phyloP scores from a whole-genome alignment of 2,329 filamentous ascomycete genomes.

The Fusarium sp. region DNA sequence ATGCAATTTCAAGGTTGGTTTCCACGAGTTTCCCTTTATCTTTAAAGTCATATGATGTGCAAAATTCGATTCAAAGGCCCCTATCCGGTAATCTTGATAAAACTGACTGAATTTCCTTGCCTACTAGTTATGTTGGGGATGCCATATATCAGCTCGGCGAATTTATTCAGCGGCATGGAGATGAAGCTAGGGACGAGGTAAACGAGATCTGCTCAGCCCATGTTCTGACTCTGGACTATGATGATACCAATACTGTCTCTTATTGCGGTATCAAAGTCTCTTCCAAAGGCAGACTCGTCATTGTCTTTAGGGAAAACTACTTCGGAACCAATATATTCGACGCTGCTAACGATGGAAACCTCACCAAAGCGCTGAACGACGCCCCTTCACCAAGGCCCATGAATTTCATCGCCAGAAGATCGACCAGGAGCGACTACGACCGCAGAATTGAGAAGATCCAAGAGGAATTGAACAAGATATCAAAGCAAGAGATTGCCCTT shows the following conservation, averaged over 20 bases:
- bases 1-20: conserved; percentile 58
- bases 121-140: conserved; percentile 59
- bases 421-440: conserved; percentile 60
- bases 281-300: conserved; percentile 58
- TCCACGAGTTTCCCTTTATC: fast-evolving
- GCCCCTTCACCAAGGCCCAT: conserved; percentile 55
- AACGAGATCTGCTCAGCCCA: conserved; percentile 61
- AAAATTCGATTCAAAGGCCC: background rate
- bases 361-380: conserved; percentile 61
- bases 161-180: conserved; percentile 54
- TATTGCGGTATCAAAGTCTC: conserved; percentile 61
- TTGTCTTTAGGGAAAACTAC: conserved; percentile 59
- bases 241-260: conserved; percentile 55
- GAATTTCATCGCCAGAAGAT: conserved; percentile 58
- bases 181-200: conserved; percentile 58
- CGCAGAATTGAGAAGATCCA: conserved; percentile 54
- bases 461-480: conserved; percentile 55
- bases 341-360: conserved; percentile 52
- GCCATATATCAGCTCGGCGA: conserved; percentile 57
- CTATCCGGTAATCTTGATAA: background rate
- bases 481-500: conserved; percentile 59
- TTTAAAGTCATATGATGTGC: fast-evolving
- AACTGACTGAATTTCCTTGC: background rate
- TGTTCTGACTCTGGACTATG: conserved; percentile 60
- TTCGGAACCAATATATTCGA: conserved; percentile 61